A percentile compares a stretch with the other conserved stretches of the same genome.
phyloP scores from a whole-genome alignment of 139 green algal genomes.

The Eudorina sp. region DNA sequence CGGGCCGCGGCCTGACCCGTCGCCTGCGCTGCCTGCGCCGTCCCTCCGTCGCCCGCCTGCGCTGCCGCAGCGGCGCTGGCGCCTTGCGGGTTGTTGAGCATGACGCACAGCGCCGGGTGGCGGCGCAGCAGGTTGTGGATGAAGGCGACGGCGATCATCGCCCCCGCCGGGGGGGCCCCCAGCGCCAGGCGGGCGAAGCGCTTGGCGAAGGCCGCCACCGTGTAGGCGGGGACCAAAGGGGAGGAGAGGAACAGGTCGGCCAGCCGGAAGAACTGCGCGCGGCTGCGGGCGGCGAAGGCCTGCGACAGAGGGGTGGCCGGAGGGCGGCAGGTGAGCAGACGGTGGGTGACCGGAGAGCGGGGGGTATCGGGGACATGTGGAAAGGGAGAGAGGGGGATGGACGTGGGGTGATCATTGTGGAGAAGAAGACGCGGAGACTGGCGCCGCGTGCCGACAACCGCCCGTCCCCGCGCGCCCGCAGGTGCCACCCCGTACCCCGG shows the following conservation, averaged over 20 bases:
- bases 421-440: no score
- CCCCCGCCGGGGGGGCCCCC: conserved; percentile 77
- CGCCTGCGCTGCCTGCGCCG: conserved; percentile 15
- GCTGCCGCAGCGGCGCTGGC: neutral
- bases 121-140: conserved; percentile 96
- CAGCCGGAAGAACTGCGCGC: conserved; percentile 80
- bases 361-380: neutral
- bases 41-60: neutral
- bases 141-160: conserved; percentile 87
- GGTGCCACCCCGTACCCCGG: no score
- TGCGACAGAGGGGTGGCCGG: neutral
- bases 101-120: conserved; percentile 87
- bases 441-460: no score
- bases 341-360: neutral
- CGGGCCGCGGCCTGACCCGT: no score
- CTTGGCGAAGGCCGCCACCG: conserved; percentile 96
- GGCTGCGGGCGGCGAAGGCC: conserved; percentile 39
- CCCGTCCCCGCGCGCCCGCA: no score
- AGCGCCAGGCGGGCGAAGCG: conserved; percentile 88
- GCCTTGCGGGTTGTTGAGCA: conserved; percentile 82
- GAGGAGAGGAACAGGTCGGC: conserved; percentile 94
- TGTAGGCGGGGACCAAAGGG: conserved; percentile 93
- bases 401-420: no score
- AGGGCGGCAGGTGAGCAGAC: neutral
- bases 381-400: neutral